These are phyloP conservation scores for Hymenoscyphus scutula DNA, from an alignment of 2,329 filamentous ascomycete species.

Conservation along the genomic window DNA sequence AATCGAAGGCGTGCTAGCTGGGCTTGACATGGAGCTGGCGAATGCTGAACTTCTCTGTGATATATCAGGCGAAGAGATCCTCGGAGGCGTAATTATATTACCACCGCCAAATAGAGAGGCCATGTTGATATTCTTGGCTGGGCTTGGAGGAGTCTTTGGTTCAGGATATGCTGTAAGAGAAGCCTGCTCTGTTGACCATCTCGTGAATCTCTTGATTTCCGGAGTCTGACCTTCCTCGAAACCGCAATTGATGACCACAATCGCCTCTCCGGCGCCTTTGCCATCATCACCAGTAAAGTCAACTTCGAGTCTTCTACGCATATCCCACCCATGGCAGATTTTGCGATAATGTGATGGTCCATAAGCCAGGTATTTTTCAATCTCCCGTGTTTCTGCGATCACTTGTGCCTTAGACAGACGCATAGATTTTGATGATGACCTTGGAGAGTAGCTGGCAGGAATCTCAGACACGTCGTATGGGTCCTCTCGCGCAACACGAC, in stretches of 20 bases:
- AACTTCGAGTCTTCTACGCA: constrained; percentile 79
- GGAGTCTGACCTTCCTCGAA: constrained; percentile 36
- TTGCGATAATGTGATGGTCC: constrained; percentile 77
- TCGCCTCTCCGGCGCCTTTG: constrained; percentile 70
- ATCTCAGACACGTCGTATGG: constrained; percentile 66
- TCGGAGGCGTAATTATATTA: constrained; percentile 27
- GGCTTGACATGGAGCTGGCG: constrained; percentile 19
- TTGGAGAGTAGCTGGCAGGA: constrained; percentile 75
- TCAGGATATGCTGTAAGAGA: constrained; percentile 33
- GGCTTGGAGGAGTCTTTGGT: constrained; percentile 33
- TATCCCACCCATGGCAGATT: constrained; percentile 84
- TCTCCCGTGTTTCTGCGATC: constrained; percentile 73
- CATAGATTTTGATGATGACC: constrained; percentile 73
- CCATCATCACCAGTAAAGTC: constrained; percentile 84
- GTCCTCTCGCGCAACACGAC: constrained; percentile 68
- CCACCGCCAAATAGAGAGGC: constrained; percentile 36
- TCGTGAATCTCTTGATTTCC: constrained; percentile 55
- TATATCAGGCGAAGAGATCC: constrained; percentile 24
- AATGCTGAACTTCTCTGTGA: constrained; percentile 28
- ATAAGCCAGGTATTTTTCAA: constrained; percentile 71
- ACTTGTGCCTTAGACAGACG: constrained; percentile 69
- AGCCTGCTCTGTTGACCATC: constrained; percentile 42
- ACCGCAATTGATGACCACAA: constrained; percentile 74
- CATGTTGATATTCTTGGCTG: constrained; percentile 25
- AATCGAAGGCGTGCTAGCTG: constrained; percentile 29